A percentile compares a stretch with the other conserved stretches of the same genome.
Conservation (phyloP, 2,329 filamentous ascomycete species). For the Aspergillus udagawae region DNA sequence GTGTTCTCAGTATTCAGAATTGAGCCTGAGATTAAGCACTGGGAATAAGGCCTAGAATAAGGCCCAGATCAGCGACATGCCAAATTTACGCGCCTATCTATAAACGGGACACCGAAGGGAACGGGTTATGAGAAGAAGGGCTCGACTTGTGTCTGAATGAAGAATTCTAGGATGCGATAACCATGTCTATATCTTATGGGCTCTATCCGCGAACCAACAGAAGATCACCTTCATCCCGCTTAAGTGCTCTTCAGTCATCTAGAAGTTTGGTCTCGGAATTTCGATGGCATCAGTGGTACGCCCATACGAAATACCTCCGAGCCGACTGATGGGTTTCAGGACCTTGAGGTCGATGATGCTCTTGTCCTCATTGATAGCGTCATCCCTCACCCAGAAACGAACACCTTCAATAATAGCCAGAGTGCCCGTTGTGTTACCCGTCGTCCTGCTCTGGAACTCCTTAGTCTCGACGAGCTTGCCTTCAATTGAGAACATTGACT, state of each 20-base stretch:
- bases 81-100: background rate
- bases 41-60: no score
- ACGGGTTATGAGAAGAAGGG: background rate
- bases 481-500: slow-evolving; percentile 81
- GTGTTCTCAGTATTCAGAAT: background rate
- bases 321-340: slow-evolving; percentile 68
- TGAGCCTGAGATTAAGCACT: background rate
- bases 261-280: slow-evolving; percentile 47
- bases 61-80: no score
- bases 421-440: slow-evolving; percentile 69
- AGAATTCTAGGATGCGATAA: background rate
- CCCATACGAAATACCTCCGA: slow-evolving; percentile 85
- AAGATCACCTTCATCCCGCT: background rate
- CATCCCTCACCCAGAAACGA: slow-evolving; percentile 83
- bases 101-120: background rate
- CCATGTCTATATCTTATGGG: background rate
- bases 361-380: slow-evolving; percentile 75
- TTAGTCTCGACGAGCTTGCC: slow-evolving; percentile 67
- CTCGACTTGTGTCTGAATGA: background rate
- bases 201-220: no score
- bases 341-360: slow-evolving; percentile 72
- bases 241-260: background rate
- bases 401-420: slow-evolving; percentile 77
- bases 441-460: slow-evolving; percentile 72
- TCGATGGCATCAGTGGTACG: slow-evolving; percentile 68